Evolutionary conservation across 495 filamentous ascomycete genomes (phyloP).

Genomic region (Neurospora sp.): DNA sequence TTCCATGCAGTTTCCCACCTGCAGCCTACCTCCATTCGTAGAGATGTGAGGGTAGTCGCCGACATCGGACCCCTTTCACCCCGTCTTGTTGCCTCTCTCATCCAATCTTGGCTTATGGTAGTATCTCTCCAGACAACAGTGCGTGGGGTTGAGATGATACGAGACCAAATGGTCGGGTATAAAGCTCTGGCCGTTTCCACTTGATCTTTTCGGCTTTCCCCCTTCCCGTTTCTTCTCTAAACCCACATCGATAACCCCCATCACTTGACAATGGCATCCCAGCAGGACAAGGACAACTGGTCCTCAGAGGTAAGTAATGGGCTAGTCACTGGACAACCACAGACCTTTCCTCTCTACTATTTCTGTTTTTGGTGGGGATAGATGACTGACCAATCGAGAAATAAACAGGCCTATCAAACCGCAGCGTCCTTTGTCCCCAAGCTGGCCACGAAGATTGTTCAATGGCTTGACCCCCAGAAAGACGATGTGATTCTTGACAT

Average conservation of each 20-base stretch:
- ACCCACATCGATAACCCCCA: not conserved
- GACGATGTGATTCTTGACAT: slow-evolving; percentile 60
- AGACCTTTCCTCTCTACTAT: not conserved
- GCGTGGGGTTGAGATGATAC: not conserved
- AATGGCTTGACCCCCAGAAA: slow-evolving; percentile 51
- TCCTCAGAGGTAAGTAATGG: slow-evolving; percentile 44
- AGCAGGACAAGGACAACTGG: slow-evolving; percentile 45
- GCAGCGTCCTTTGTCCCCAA: slow-evolving; percentile 66
- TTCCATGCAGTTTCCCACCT: not conserved
- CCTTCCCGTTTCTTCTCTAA: not conserved
- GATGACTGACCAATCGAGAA: not conserved
- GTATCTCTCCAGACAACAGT: not conserved
- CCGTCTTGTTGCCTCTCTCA: not conserved
- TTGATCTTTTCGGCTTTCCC: not conserved
- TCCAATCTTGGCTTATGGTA: not conserved
- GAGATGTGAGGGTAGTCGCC: not conserved
- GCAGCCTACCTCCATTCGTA: not conserved
- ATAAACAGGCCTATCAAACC: slow-evolving; percentile 46
- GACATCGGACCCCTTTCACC: not conserved
- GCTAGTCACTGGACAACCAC: not conserved
- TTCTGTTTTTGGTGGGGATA: not conserved
- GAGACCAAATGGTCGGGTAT: not conserved
- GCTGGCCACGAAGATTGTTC: slow-evolving; percentile 53
- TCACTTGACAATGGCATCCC: slow-evolving; percentile 16
- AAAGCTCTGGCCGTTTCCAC: not conserved